phyloP scores from a whole-genome alignment of 2,329 filamentous ascomycete species.

The Cladosporium oxysporum region DNA sequence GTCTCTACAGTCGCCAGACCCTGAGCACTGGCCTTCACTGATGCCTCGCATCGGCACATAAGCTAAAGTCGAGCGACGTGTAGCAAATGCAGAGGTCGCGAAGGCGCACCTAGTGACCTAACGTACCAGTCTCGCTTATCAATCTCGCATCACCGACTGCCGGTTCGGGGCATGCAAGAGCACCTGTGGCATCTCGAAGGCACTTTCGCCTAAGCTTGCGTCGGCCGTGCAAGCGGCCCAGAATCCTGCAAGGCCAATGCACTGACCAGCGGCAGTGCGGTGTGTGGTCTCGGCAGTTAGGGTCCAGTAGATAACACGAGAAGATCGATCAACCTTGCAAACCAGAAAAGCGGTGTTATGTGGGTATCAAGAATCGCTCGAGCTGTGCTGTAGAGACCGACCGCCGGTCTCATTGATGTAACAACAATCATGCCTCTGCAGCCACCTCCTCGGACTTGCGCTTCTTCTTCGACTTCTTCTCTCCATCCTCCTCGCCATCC shows the following conservation, averaged over 20 bases:
- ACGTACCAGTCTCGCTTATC: background rate
- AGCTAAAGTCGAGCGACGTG: background rate
- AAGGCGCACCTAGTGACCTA: no score
- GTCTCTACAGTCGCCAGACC: background rate
- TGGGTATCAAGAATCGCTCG: constrained; percentile 15
- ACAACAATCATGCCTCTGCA: background rate
- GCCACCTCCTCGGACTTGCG: constrained; percentile 15
- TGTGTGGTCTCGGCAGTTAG: background rate
- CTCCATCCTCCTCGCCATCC: constrained; percentile 35
- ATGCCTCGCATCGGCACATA: background rate
- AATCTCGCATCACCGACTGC: background rate
- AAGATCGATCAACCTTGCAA: background rate
- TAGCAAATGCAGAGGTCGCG: background rate
- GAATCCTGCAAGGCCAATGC: background rate
- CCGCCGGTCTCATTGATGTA: background rate
- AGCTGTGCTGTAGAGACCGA: constrained; percentile 1
- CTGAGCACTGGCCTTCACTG: background rate
- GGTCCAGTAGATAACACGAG: background rate
- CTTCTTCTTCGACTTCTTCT: constrained; percentile 18
- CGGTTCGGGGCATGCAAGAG: background rate
- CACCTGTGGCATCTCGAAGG: background rate
- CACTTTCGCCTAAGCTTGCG: background rate
- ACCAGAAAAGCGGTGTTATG: background rate
- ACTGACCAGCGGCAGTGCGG: background rate
- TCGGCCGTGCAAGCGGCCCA: background rate